Evolutionary conservation across 2,329 filamentous ascomycete species (phyloP), one percentile per base, ranked within the genome.

Genomic region (Beauveria bassiana): DNA sequence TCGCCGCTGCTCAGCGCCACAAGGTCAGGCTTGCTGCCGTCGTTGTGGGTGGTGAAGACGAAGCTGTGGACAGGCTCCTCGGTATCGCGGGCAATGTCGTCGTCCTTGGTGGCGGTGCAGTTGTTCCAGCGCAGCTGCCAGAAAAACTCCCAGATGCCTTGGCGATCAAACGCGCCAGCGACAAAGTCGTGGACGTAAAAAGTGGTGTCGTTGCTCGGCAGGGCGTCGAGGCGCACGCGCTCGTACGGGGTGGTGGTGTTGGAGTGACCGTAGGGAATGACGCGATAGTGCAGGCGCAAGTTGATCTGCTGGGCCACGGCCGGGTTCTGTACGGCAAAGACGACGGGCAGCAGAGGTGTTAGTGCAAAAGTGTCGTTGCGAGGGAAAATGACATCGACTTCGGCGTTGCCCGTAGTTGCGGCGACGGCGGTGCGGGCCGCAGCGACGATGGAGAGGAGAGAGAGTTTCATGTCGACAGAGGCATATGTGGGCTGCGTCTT

Each of bases 321-420:
- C 34, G 57, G 57, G 47, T 59, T 59, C 31, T 51, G 57, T 4
- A 59, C 24, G 47, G 57, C 57, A 49, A 59, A 59, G 34, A 59
- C 57, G 24, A 59, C 24, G 47, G 57, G 57, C 24, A 59, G 12
- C 22, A 59, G 22, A 16, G 38, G 45, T 6, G 40, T 59, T 24
- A 47, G 47, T 26, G 57, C 47, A 51, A 59, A 59, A 5, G 57
- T 59, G 31, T 45, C 57, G 38, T 59, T 59, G 45, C 47, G 47
- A 51, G 57, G 57, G 22, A 59, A 59, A 6, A 59, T 43, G 22
- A 59, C 57, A 34, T 59, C 57, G 34, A 59, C 57, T 52, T 59
- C 57, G 14, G 57, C 49, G 38, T 43, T 51, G 34, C 57, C 57
- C 34, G 31, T 45, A 28, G 42, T 18, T 18, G 53, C 42, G 42